phyloP scores from a whole-genome alignment of 176 grass and related monocot species.

The Puya raimondii region DNA sequence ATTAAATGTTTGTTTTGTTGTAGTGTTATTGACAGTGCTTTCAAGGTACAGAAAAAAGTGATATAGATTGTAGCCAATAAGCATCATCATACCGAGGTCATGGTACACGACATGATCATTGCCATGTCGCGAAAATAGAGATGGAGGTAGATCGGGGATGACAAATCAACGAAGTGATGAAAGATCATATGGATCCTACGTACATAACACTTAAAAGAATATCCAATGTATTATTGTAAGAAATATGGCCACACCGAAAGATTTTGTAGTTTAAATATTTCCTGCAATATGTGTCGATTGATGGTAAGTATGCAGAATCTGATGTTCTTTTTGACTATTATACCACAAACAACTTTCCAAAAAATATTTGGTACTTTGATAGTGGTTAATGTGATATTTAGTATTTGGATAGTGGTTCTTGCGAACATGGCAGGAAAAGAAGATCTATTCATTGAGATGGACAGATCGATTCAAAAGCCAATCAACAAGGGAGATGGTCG shows the following conservation, averaged over 20 bases:
- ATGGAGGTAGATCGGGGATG: background rate
- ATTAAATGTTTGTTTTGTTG: too few relatives aligned
- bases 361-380: background rate
- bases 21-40: background rate
- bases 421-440: background rate
- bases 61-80: background rate
- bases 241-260: too few relatives aligned
- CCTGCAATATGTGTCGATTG: too few relatives aligned
- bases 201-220: background rate
- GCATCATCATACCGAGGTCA: background rate
- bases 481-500: background rate
- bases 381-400: background rate
- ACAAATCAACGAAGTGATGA: background rate
- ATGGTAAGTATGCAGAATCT: background rate
- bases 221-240: too few relatives aligned
- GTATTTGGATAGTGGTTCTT: too few relatives aligned
- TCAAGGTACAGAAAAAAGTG: background rate
- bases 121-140: background rate
- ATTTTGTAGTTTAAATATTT: too few relatives aligned
- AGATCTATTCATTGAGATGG: background rate
- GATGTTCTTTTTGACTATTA: background rate
- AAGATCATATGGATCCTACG: background rate
- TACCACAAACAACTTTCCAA: background rate
- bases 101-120: background rate
- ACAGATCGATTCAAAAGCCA: background rate